Conservation (phyloP, 208 protist genomes). For the Tritrichomonas foetus region DNA sequence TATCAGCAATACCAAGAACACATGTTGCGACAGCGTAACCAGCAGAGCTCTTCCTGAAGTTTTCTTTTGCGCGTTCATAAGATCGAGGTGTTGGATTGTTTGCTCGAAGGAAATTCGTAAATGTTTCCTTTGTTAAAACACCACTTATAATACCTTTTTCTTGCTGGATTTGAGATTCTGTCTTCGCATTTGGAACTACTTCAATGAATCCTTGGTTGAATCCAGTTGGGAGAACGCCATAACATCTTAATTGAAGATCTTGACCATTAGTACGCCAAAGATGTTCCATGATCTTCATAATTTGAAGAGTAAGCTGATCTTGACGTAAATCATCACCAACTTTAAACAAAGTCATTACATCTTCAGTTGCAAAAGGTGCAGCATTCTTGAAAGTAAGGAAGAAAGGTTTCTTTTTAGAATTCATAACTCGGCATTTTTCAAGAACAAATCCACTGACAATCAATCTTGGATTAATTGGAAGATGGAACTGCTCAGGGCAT, state of each 20-base stretch:
- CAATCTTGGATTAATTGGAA: constrained; percentile 42
- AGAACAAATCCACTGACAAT: neutral
- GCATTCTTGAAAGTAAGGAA: constrained; percentile 76
- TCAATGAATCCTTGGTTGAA: constrained; percentile 61
- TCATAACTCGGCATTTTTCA: constrained; percentile 78
- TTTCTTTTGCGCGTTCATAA: constrained; percentile 46
- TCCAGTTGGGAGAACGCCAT: constrained; percentile 52
- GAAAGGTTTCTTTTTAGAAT: constrained; percentile 75
- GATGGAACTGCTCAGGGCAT: neutral
- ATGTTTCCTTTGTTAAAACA: neutral
- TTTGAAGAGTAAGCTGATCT: constrained; percentile 62
- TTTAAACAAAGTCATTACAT: constrained; percentile 62
- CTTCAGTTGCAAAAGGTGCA: constrained; percentile 57
- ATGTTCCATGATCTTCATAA: constrained; percentile 57
- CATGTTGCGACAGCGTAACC: constrained; percentile 69
- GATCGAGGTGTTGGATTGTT: neutral
- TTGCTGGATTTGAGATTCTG: constrained; percentile 49
- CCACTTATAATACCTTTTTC: constrained; percentile 44
- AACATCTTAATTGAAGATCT: constrained; percentile 51
- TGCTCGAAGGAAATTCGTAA: neutral
- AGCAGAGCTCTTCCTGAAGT: constrained; percentile 58
- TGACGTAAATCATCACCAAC: constrained; percentile 65
- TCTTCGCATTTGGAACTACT: constrained; percentile 60
- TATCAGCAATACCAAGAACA: constrained; percentile 66
- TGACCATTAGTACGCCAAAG: constrained; percentile 56